These are phyloP conservation scores for Metschnikowia baotianmanensis DNA, from an alignment of 805 yeast species.

Conservation along the genomic window DNA sequence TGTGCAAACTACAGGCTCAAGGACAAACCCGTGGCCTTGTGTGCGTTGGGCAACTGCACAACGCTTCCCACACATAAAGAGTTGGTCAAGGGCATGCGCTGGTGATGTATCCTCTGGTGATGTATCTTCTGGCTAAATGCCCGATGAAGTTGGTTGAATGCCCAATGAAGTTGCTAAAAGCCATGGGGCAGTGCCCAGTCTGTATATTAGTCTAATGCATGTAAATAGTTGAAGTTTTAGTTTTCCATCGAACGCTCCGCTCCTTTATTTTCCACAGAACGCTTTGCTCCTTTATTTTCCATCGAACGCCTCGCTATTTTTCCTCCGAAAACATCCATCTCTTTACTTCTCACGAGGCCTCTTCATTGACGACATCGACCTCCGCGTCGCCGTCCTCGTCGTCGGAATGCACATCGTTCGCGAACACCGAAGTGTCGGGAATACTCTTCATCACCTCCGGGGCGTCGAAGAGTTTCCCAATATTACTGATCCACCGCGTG, in stretches of 20 bases:
- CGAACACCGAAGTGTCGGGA: constrained; percentile 63
- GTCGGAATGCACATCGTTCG: constrained; percentile 30
- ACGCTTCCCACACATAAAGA: constrained; percentile 68
- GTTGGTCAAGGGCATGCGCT: constrained; percentile 42
- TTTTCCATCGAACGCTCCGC: no score
- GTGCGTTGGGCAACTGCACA: constrained; percentile 83
- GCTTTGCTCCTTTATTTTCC: no score
- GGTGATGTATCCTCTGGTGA: constrained; percentile 4
- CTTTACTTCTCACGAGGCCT: constrained; percentile 8
- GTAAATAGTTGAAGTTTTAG: no score
- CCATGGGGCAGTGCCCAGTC: no score
- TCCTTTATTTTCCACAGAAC: no score
- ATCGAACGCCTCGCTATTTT: no score
- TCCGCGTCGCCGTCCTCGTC: constrained; percentile 34
- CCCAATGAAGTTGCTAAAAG: no score
- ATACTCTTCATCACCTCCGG: constrained; percentile 71
- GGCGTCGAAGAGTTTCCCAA: constrained; percentile 79
- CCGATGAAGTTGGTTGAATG: no score
- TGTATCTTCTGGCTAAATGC: no score
- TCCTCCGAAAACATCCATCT: no score
- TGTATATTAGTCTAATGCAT: no score
- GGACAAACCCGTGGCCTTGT: constrained; percentile 79
- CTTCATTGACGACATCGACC: constrained; percentile 23
- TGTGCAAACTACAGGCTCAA: constrained; percentile 86
- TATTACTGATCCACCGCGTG: constrained; percentile 80